Percentiles rank a stretch among this genome's conserved stretches.
These are phyloP conservation scores for Magnusiomyces sp. DNA, from an alignment of 1,139 yeast species.

Conservation along the genomic window DNA sequence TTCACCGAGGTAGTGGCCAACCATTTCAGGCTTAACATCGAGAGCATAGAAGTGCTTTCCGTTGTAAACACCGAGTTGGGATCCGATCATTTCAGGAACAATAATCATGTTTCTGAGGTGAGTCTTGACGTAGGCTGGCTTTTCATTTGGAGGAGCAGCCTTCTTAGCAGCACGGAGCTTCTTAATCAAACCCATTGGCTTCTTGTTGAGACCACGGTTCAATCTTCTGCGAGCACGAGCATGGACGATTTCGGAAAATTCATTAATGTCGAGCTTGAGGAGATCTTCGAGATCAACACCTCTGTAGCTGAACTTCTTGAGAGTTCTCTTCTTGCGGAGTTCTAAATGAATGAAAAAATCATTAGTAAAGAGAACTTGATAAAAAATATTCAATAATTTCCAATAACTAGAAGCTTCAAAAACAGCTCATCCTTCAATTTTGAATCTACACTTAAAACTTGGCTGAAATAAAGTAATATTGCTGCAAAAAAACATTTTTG, in stretches of 20 bases:
- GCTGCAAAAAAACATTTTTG: too few species aligned
- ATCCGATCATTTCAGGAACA: constrained; percentile 99
- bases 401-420: neutral
- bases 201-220: constrained; percentile 93
- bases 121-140: constrained; percentile 97
- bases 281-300: constrained; percentile 97
- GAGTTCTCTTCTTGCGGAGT: constrained; percentile 65
- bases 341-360: constrained; percentile 18
- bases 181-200: constrained; percentile 95
- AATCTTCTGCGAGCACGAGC: constrained; percentile 99
- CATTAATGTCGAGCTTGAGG: constrained; percentile 92
- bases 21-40: constrained; percentile 99
- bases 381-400: neutral
- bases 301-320: constrained; percentile 97
- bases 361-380: neutral
- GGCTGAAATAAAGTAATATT: neutral
- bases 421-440: neutral
- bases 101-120: constrained; percentile 98
- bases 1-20: constrained; percentile 99
- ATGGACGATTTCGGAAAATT: constrained; percentile 91
- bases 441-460: neutral
- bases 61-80: constrained; percentile 98
- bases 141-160: constrained; percentile 87
- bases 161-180: constrained; percentile 97
- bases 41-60: constrained; percentile 99